These are phyloP conservation scores for Colletotrichum falcatum DNA, from an alignment of 2,329 filamentous ascomycete species.

Conservation along the genomic window DNA sequence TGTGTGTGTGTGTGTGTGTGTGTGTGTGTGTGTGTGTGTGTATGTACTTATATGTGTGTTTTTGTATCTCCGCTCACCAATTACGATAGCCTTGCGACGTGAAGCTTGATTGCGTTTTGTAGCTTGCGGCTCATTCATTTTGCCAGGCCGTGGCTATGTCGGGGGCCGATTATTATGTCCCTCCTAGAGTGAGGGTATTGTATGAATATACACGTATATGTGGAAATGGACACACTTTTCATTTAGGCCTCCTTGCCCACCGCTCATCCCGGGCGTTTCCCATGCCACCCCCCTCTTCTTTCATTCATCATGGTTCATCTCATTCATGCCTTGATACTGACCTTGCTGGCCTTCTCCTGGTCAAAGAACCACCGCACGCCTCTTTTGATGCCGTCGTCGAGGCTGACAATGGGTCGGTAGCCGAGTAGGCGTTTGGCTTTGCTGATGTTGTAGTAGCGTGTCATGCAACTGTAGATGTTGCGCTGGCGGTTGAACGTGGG, in stretches of 20 bases:
- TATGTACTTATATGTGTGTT: too few relatives aligned
- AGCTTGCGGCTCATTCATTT: not conserved
- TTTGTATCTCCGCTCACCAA: not conserved
- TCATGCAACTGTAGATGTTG: slow-evolving; percentile 78
- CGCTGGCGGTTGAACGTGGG: slow-evolving; percentile 70
- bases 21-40: not conserved
- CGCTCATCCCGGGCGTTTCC: not conserved
- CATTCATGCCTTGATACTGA: slow-evolving; percentile 34
- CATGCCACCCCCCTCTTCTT: not conserved
- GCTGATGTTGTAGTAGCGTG: slow-evolving; percentile 80
- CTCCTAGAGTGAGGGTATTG: slow-evolving; percentile 1
- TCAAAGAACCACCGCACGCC: slow-evolving; percentile 67
- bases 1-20: not conserved
- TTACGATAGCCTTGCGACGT: not conserved
- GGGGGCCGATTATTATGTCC: slow-evolving; percentile 20
- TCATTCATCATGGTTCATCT: not conserved
- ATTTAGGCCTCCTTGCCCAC: not conserved
- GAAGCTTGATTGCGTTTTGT: not conserved
- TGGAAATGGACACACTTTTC: slow-evolving; percentile 11
- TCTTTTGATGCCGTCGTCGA: slow-evolving; percentile 72
- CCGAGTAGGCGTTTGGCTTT: slow-evolving; percentile 80
- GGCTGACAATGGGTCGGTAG: slow-evolving; percentile 74
- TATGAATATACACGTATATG: slow-evolving; percentile 16
- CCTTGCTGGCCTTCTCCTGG: slow-evolving; percentile 56
- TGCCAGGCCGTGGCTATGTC: slow-evolving; percentile 12